A percentile compares a stretch with the other conserved stretches of the same genome.
Conservation (phyloP, 257 asterid genomes). For the Solanum pimpinellifolium region DNA sequence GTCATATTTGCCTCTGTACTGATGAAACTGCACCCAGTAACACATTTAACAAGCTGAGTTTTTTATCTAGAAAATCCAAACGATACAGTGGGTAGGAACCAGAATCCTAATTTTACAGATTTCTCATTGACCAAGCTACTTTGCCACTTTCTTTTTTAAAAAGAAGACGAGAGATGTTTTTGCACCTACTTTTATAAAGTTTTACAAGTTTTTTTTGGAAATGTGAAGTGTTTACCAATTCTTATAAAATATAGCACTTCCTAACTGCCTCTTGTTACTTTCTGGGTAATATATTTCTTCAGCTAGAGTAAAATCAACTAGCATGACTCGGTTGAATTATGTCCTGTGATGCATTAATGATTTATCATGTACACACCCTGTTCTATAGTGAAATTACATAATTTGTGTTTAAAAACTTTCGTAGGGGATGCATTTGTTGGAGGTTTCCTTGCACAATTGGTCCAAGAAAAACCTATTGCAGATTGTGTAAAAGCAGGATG, state of each 20-base stretch:
- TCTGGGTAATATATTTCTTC: not conserved
- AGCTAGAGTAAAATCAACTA: not conserved
- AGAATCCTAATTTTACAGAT: not conserved
- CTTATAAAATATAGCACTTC: not conserved
- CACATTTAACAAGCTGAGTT: not conserved
- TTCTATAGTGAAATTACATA: not conserved
- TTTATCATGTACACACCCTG: not conserved
- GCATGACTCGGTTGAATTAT: not conserved
- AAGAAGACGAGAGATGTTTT: not conserved
- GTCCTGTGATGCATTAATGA: not conserved
- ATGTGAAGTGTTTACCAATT: not conserved
- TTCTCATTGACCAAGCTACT: not conserved
- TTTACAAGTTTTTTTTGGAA: not conserved
- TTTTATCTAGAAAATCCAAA: not conserved
- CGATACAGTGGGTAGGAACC: not conserved
- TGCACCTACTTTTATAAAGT: not conserved
- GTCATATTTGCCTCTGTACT: not conserved
- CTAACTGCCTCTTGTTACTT: not conserved
- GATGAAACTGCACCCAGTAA: not conserved
- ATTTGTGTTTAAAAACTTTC: not conserved
- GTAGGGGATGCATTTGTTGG: conserved; percentile 87
- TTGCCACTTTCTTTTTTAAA: not conserved
- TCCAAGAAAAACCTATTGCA: conserved; percentile 54
- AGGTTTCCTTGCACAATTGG: conserved; percentile 74
- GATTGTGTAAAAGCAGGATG: conserved; percentile 70